Percentiles rank a stretch among this genome's conserved stretches.
phyloP scores from a whole-genome alignment of 192 early-diverging fungal species.

The Backusella tuberculispora region DNA sequence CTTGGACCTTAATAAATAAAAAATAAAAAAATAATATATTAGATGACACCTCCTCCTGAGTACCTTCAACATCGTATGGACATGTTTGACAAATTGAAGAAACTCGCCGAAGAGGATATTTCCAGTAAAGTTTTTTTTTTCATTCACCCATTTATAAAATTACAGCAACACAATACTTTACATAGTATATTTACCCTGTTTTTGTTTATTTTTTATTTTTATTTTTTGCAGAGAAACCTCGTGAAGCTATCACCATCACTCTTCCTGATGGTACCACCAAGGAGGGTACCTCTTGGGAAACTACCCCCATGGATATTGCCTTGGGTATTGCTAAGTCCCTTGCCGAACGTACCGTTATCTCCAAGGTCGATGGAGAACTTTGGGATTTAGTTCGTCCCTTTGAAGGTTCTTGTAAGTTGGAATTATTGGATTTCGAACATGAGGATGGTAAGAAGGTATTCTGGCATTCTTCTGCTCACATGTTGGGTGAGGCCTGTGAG shows the following conservation, averaged over 20 bases:
- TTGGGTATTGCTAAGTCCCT: constrained; percentile 87
- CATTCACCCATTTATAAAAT: background rate
- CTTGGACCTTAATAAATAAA: too few relatives aligned
- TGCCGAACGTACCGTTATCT: constrained; percentile 87
- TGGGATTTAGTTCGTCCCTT: constrained; percentile 91
- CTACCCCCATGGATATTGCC: constrained; percentile 92
- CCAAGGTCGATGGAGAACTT: constrained; percentile 89
- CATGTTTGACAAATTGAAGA: constrained; percentile 79
- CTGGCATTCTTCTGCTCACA: constrained; percentile 98
- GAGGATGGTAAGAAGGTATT: constrained; percentile 93
- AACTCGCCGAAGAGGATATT: constrained; percentile 63
- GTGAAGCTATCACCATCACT: constrained; percentile 79
- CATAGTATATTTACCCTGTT: background rate
- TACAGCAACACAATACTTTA: background rate
- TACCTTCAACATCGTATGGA: constrained; percentile 80
- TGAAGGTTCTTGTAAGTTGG: constrained; percentile 76
- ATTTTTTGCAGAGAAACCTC: constrained; percentile 62
- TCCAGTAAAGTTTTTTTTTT: constrained; percentile 48
- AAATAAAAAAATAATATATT: background rate
- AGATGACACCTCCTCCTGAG: constrained; percentile 70
- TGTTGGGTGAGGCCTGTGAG: constrained; percentile 97
- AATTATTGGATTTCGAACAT: constrained; percentile 94
- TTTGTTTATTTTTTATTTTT: constrained; percentile 20
- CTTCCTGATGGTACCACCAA: constrained; percentile 85
- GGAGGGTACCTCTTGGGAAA: constrained; percentile 91